Percentiles rank a stretch among this genome's conserved stretches.
phyloP scores from a whole-genome alignment of 768 basidiomycete species.

The Strobilomyces echinocephalus region DNA sequence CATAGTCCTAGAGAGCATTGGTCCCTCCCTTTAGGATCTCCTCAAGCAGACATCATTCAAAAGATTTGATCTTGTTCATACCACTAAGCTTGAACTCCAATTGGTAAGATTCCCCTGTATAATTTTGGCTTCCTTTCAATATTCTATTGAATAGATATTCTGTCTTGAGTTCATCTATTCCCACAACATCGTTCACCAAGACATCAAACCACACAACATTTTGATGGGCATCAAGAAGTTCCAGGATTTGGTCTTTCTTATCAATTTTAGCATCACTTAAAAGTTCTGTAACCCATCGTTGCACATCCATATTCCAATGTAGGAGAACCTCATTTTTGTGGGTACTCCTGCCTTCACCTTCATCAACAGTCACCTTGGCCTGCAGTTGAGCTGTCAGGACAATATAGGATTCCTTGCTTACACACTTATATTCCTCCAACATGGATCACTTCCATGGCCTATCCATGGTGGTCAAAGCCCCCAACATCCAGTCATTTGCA shows the following conservation, averaged over 20 bases:
- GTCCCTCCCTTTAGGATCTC: no score
- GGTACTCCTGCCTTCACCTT: not conserved
- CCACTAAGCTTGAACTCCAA: no score
- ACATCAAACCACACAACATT: no score
- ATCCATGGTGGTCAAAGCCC: not conserved
- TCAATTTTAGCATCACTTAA: not conserved
- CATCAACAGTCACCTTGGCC: not conserved
- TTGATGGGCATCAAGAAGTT: not conserved
- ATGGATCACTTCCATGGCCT: not conserved
- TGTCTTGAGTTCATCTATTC: not conserved
- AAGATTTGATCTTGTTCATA: no score
- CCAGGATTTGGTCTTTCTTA: not conserved
- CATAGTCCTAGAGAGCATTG: no score
- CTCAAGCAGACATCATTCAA: no score
- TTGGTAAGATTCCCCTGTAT: no score
- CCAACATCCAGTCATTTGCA: not conserved
- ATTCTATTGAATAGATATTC: no score
- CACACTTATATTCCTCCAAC: not conserved
- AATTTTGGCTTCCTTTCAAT: no score
- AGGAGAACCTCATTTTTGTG: not conserved
- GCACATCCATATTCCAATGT: not conserved
- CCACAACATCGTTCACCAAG: not conserved
- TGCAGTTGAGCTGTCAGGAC: not conserved
- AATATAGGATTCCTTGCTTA: not conserved
- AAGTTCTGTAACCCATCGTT: not conserved